Conservation (phyloP, 192 early-diverging fungal species). For the Coemansia sp. region DNA sequence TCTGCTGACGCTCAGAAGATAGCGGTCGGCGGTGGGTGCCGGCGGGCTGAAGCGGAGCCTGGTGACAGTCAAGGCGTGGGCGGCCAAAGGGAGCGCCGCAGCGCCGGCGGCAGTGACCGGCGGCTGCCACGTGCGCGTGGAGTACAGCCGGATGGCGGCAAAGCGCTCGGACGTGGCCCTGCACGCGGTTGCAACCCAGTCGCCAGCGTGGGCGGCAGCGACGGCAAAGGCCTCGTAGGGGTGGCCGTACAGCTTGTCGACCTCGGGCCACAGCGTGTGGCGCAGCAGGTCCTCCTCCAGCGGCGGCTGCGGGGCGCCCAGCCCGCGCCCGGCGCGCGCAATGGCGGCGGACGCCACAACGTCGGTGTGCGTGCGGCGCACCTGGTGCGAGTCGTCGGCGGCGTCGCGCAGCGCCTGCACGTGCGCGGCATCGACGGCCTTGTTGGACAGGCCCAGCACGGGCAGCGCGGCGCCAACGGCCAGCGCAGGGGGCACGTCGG, state of each 20-base stretch:
- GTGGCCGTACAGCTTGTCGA: constrained; percentile 97
- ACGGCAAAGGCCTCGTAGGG: constrained; percentile 87
- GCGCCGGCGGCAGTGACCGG: background rate
- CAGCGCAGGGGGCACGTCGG: constrained; percentile 14
- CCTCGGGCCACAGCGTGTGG: constrained; percentile 95
- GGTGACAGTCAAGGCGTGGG: constrained; percentile 87
- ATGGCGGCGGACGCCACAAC: constrained; percentile 53
- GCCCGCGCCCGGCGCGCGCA: constrained; percentile 14
- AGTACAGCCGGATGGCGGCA: constrained; percentile 45
- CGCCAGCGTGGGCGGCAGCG: constrained; percentile 73
- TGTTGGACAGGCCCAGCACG: constrained; percentile 93
- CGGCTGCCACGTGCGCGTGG: constrained; percentile 33
- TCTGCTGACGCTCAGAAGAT: constrained; percentile 77
- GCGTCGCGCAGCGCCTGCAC: constrained; percentile 6
- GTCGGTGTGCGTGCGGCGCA: constrained; percentile 62
- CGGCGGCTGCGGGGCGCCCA: constrained; percentile 61
- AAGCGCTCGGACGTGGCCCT: constrained; percentile 32
- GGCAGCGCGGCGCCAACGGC: constrained; percentile 80
- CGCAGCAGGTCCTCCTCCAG: constrained; percentile 89
- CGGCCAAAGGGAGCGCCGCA: constrained; percentile 60
- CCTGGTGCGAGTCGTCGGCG: constrained; percentile 59
- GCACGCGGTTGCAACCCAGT: constrained; percentile 67
- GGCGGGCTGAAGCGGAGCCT: constrained; percentile 75
- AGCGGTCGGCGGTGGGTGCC: constrained; percentile 47
- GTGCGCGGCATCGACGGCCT: constrained; percentile 72